Percentiles rank a stretch among this genome's conserved stretches.
Evolutionary conservation across 1,284 basidiomycete species (phyloP).

Genomic region (Apiotrichum akiyoshidainum): DNA sequence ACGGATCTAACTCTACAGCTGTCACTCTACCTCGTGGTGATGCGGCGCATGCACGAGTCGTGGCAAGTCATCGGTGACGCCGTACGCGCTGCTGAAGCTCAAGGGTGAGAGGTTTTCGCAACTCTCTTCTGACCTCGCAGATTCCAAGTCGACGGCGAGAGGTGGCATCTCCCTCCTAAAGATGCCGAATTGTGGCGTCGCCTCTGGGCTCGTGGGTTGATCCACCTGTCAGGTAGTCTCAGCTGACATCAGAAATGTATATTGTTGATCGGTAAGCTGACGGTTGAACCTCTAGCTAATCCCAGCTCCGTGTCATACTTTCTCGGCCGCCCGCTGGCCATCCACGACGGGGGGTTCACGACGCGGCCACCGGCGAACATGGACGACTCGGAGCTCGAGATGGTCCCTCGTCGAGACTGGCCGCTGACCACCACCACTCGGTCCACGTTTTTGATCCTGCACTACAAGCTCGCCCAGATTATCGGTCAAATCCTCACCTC

Average conservation of each 20-base stretch:
- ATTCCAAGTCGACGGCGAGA: slow-evolving; percentile 35
- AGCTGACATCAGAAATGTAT: slow-evolving; percentile 29
- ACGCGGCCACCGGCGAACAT: slow-evolving; percentile 29
- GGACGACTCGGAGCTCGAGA: slow-evolving; percentile 25
- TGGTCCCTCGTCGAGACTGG: slow-evolving; percentile 12
- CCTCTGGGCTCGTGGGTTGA: slow-evolving; percentile 36
- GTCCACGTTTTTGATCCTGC: slow-evolving; percentile 36
- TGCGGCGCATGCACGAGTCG: slow-evolving; percentile 31
- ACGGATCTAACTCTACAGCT: slow-evolving; percentile 21
- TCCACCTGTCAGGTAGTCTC: background rate
- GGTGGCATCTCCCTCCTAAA: slow-evolving; percentile 28
- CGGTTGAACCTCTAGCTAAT: background rate
- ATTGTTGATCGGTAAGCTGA: slow-evolving; percentile 31
- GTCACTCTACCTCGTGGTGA: slow-evolving; percentile 28
- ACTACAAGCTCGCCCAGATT: slow-evolving; percentile 30
- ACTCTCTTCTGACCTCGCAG: slow-evolving; percentile 22
- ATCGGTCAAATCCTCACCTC: slow-evolving; percentile 29
- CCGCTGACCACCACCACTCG: slow-evolving; percentile 28
- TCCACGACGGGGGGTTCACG: slow-evolving; percentile 32
- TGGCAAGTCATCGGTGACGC: slow-evolving; percentile 35
- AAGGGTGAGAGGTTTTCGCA: slow-evolving; percentile 26
- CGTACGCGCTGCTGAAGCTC: slow-evolving; percentile 31
- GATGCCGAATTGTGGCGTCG: slow-evolving; percentile 34
- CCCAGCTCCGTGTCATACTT: slow-evolving; percentile 34
- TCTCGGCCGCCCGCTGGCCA: slow-evolving; percentile 36